Evolutionary conservation across 192 early-diverging fungal genomes (phyloP), one percentile per base, ranked within the genome.

Genomic region (Dimargaris xerosporica): DNA sequence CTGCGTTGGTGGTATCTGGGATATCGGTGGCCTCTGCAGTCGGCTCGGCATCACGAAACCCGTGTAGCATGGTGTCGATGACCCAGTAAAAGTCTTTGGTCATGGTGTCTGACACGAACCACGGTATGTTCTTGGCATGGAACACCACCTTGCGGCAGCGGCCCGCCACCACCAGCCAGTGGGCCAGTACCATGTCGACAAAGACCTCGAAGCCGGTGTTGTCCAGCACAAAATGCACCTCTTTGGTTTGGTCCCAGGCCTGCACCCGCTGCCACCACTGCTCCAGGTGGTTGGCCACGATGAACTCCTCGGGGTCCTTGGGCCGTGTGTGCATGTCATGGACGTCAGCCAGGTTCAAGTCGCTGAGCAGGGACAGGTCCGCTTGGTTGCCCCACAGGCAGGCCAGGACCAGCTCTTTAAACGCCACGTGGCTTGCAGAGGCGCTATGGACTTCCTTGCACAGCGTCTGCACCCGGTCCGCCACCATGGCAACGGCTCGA

Each of bases 91-190:
- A 86, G 64, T 98, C 96, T 3, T 65, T 62, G 3, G 76, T 75
- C 30, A 89, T 90, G n/a, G 89, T 88, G 66, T 98, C 96, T 0
- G 89, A 91, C 28, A 98, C 96, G 64, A 94, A 98, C 96, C 96
- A 98, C 26, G 94, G 94, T 58, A 91, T 82, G 17, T 73, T 68
- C 68, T 98, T 98, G 61, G 80, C 74, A 66, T 96, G 89, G 67
- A 96, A 91, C 23, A 86, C 78, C 16, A 96, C 70, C 29, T 75
- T 68, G 9, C 62, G 66, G 0, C 88, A 91, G 30, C 79, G 71
- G 16, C 82, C 80, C 0, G 81, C 70, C 25, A 80, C 76, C 43
- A 91, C 71, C 29, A 98, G 77, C 73, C 80, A 91, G 61, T 96
- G 85, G 15, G 91, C 91, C 62, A 98, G 78, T 11, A 89, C 71